Conservation (phyloP, 371 early-diverging fungal species). For the Ordospora pajunii region DNA sequence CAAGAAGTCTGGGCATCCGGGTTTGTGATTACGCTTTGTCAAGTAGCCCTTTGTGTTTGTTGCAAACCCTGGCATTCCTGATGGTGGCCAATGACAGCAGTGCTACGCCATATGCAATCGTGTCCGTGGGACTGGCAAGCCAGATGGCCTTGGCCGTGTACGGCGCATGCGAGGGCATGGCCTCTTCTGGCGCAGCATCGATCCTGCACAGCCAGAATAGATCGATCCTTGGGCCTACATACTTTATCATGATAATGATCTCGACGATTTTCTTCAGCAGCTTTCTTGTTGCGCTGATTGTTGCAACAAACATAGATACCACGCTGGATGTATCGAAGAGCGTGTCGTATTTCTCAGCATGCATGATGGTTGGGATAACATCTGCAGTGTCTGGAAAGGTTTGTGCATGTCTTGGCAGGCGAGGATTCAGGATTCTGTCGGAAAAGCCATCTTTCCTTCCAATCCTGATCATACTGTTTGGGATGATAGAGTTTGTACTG, state of each 20-base stretch:
- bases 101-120: constrained; percentile 16
- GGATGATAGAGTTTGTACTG: constrained; percentile 22
- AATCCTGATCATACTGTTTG: constrained; percentile 18
- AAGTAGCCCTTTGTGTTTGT: background rate
- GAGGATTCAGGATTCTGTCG: constrained; percentile 15
- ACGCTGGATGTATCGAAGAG: background rate
- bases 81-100: background rate
- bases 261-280: constrained; percentile 52
- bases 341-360: constrained; percentile 17
- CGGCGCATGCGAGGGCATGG: constrained; percentile 49
- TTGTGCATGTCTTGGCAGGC: constrained; percentile 15
- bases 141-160: constrained; percentile 39
- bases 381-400: constrained; percentile 24
- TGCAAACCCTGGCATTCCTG: background rate
- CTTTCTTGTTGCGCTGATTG: constrained; percentile 48
- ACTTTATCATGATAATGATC: constrained; percentile 50
- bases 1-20: background rate
- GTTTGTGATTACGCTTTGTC: background rate
- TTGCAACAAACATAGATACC: constrained; percentile 4
- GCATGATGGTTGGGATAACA: constrained; percentile 18
- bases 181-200: constrained; percentile 28
- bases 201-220: constrained; percentile 34
- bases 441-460: constrained; percentile 9
- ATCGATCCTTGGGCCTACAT: constrained; percentile 43
- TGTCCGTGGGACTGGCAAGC: constrained; percentile 21